Evolutionary conservation across 2,329 filamentous ascomycete genomes (phyloP).

Genomic region (Rhynchosporium graminicola): DNA sequence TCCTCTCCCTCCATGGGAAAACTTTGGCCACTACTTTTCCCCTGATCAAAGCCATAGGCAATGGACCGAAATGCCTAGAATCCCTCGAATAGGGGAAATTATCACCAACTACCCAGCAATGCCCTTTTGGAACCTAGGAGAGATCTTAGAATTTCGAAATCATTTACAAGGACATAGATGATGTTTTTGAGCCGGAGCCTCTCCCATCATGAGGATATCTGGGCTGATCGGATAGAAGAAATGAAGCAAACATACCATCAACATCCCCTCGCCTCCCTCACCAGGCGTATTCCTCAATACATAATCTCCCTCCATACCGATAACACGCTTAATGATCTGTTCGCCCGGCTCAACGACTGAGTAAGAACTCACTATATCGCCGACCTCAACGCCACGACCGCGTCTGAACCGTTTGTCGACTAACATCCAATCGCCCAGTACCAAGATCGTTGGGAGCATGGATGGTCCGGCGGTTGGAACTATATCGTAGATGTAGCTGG

Average conservation of each 20-base stretch:
- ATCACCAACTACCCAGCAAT: constrained; percentile 90
- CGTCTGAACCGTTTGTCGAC: constrained; percentile 67
- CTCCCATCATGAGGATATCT: not conserved
- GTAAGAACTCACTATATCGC: constrained; percentile 79
- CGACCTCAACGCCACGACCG: constrained; percentile 70
- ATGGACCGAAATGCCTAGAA: constrained; percentile 80
- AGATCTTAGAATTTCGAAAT: not conserved
- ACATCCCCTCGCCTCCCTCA: constrained; percentile 56
- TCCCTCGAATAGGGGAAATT: constrained; percentile 83
- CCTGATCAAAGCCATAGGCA: constrained; percentile 80
- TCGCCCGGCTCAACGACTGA: constrained; percentile 66
- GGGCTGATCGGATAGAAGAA: not conserved
- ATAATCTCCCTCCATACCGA: constrained; percentile 58
- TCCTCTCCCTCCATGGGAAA: constrained; percentile 53
- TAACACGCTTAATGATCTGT: constrained; percentile 69
- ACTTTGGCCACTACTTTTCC: constrained; percentile 74
- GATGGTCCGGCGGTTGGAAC: constrained; percentile 69
- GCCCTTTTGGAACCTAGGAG: constrained; percentile 77
- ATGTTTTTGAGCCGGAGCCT: constrained; percentile 17
- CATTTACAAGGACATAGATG: too few relatives aligned
- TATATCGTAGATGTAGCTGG: constrained; percentile 62
- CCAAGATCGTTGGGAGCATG: constrained; percentile 83
- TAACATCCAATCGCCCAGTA: constrained; percentile 67
- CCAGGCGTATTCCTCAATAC: constrained; percentile 66
- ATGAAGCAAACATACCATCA: constrained; percentile 49